Percentiles rank a stretch among this genome's conserved stretches.
Conservation (phyloP, 2,329 filamentous ascomycete species). For the Truncatella angustata region DNA sequence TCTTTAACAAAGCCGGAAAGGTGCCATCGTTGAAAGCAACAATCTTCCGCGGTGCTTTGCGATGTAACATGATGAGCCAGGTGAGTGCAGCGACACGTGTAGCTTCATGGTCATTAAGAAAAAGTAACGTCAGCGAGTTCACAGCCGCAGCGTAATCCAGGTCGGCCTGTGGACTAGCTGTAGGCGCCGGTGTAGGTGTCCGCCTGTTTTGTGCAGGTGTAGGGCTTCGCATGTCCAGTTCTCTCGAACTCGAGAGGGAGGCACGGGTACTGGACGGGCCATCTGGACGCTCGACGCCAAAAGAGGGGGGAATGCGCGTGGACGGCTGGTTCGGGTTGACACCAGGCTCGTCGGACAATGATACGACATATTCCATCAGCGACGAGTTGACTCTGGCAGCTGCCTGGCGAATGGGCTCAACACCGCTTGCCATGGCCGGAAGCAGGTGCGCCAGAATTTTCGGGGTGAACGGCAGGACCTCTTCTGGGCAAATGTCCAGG, state of each 20-base stretch:
- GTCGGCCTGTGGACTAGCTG: slow-evolving; percentile 54
- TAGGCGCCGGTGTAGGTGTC: slow-evolving; percentile 38
- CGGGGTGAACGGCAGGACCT: slow-evolving; percentile 92
- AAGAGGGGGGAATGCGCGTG: slow-evolving; percentile 39
- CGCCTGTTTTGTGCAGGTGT: slow-evolving; percentile 49
- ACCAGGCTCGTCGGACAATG: slow-evolving; percentile 71
- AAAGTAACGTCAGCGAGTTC: slow-evolving; percentile 86
- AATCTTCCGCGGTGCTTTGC: slow-evolving; percentile 89
- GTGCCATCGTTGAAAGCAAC: slow-evolving; percentile 96
- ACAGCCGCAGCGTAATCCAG: slow-evolving; percentile 97
- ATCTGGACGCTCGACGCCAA: slow-evolving; percentile 44
- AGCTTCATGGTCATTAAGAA: slow-evolving; percentile 94
- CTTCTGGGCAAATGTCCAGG: slow-evolving; percentile 94
- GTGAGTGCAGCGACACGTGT: slow-evolving; percentile 90
- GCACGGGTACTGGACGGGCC: slow-evolving; percentile 47
- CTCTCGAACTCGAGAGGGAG: slow-evolving; percentile 52
- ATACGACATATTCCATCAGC: slow-evolving; percentile 91
- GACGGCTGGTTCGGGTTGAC: slow-evolving; percentile 29
- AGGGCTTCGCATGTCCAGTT: slow-evolving; percentile 51
- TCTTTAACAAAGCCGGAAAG: slow-evolving; percentile 94
- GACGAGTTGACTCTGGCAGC: slow-evolving; percentile 87
- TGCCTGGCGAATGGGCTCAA: slow-evolving; percentile 84
- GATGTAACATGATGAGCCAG: slow-evolving; percentile 97
- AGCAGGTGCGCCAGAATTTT: slow-evolving; percentile 88
- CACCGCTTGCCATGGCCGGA: slow-evolving; percentile 88